These are phyloP conservation scores for Simmondsia chinensis DNA, from an alignment of 148 eudicot genomes.

Conservation along the genomic window DNA sequence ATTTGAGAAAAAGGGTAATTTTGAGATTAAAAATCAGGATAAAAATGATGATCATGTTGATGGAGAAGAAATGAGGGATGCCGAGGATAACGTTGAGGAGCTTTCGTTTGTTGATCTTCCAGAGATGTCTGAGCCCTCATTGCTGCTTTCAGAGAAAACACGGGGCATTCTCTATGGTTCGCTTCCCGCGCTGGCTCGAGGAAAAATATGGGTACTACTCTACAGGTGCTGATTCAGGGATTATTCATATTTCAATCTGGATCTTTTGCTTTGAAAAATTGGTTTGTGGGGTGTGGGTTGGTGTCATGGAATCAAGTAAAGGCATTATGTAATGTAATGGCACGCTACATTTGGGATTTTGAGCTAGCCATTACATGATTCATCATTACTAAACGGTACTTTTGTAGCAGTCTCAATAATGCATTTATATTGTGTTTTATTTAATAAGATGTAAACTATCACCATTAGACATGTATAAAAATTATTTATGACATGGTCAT, in stretches of 20 bases:
- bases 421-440: too few species aligned
- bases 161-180: constrained; percentile 50
- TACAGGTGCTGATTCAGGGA: constrained; percentile 49
- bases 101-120: constrained; percentile 42
- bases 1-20: constrained; percentile 31
- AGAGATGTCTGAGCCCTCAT: constrained; percentile 63
- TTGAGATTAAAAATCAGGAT: constrained; percentile 18
- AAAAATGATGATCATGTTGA: constrained; percentile 20
- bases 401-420: too few species aligned
- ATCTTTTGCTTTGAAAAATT: not conserved
- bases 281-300: constrained; percentile 2
- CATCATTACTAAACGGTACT: too few species aligned
- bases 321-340: not conserved
- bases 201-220: constrained; percentile 77
- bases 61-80: constrained; percentile 23
- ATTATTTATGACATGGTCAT: too few species aligned
- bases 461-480: too few species aligned
- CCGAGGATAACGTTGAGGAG: constrained; percentile 24
- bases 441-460: too few species aligned
- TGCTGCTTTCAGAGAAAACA: constrained; percentile 58
- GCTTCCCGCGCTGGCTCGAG: constrained; percentile 64
- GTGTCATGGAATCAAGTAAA: not conserved
- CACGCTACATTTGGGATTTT: too few species aligned
- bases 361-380: too few species aligned
- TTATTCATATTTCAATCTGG: too few species aligned